Evolutionary conservation across 2,329 filamentous ascomycete genomes (phyloP).

Genomic region (Scedosporium boydii): DNA sequence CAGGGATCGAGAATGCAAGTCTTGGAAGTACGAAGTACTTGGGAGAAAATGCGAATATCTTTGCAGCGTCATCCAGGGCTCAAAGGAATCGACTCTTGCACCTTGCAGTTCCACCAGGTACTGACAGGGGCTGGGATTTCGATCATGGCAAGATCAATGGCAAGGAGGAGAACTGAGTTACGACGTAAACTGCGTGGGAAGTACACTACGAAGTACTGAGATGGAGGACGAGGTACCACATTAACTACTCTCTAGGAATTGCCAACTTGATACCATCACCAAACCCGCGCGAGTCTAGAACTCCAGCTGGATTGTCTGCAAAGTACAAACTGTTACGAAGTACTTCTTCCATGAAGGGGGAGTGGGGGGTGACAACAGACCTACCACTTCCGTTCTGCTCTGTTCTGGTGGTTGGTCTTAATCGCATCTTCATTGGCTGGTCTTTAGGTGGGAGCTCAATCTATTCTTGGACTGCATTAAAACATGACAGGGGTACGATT

Average conservation of each 20-base stretch:
- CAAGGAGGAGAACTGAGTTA: no score
- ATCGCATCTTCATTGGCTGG: slow-evolving; percentile 9
- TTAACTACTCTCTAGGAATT: no score
- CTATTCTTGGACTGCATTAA: slow-evolving; percentile 14
- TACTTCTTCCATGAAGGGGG: no score
- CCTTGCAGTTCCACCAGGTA: neutral
- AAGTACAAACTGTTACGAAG: no score
- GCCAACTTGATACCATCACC: no score
- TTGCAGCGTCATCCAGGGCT: slow-evolving; percentile 6
- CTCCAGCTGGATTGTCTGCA: no score
- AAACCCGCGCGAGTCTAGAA: no score
- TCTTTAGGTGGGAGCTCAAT: slow-evolving; percentile 8
- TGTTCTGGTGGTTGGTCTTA: neutral
- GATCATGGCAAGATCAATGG: no score
- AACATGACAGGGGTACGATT: slow-evolving; percentile 11
- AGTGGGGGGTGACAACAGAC: no score
- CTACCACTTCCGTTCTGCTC: neutral
- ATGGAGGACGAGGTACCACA: no score
- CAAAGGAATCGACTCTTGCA: slow-evolving; percentile 5
- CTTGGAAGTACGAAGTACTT: neutral
- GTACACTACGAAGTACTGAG: no score
- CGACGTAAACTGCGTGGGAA: no score
- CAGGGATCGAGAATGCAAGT: neutral
- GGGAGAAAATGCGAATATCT: neutral
- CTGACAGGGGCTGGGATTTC: neutral